These are phyloP conservation scores for Phytophthora syringae DNA, from an alignment of 352 stramenopile species.

Conservation along the genomic window DNA sequence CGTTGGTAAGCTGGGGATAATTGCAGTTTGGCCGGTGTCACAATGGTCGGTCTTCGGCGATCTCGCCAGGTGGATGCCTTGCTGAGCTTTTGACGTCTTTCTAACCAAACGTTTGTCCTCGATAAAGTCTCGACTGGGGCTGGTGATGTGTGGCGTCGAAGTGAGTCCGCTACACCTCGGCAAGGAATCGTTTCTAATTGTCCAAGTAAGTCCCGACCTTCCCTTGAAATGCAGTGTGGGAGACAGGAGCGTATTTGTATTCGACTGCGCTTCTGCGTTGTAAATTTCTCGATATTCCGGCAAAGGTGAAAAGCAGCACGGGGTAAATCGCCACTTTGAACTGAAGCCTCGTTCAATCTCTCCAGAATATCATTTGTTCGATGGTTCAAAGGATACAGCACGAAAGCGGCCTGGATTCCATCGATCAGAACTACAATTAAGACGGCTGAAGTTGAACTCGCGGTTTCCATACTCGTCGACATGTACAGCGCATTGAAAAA, in stretches of 20 bases:
- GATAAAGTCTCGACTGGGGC: no score
- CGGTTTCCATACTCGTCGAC: slow-evolving; percentile 31
- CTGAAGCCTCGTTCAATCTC: not conserved
- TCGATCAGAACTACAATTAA: slow-evolving; percentile 35
- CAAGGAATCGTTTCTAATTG: slow-evolving; percentile 15
- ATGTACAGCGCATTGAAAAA: slow-evolving; percentile 41
- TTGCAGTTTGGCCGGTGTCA: no score
- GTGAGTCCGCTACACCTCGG: no score
- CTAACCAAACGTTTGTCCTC: no score
- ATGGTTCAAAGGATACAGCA: slow-evolving; percentile 20
- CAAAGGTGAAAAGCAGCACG: slow-evolving; percentile 6
- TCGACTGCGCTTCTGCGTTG: slow-evolving; percentile 12
- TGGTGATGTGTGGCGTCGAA: no score
- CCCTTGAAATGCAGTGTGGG: not conserved
- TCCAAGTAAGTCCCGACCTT: no score
- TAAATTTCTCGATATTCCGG: not conserved
- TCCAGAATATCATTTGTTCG: slow-evolving; percentile 2
- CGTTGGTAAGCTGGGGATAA: not conserved
- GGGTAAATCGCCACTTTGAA: not conserved
- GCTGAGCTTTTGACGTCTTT: no score
- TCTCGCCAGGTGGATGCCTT: no score
- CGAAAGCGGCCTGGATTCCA: slow-evolving; percentile 10
- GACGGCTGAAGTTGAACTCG: slow-evolving; percentile 26
- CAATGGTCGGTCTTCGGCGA: no score
- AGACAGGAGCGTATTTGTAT: slow-evolving; percentile 21